Evolutionary conservation across 257 asterid species (phyloP).

Genomic region (Gardenia jasminoides): DNA sequence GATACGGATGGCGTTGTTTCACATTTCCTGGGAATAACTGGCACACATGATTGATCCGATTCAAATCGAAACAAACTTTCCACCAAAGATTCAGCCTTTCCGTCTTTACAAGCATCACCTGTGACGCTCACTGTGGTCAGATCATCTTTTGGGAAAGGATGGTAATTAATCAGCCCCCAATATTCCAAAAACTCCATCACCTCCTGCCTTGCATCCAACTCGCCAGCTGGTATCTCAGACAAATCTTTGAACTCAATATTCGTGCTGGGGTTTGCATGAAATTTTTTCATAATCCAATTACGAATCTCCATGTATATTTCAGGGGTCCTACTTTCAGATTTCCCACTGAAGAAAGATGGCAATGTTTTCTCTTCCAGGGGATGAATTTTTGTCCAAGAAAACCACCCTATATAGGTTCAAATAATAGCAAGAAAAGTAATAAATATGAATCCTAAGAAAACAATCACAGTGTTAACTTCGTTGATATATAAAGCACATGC

Average conservation of each 20-base stretch:
- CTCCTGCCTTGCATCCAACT: slow-evolving; percentile 73
- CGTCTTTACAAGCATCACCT: slow-evolving; percentile 44
- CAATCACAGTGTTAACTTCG: not conserved
- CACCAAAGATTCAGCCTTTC: slow-evolving; percentile 47
- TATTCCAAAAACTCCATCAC: slow-evolving; percentile 96
- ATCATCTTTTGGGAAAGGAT: slow-evolving; percentile 69
- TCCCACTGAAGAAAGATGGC: slow-evolving; percentile 84
- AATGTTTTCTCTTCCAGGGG: slow-evolving; percentile 77
- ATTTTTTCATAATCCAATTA: slow-evolving; percentile 79
- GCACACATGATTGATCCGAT: slow-evolving; percentile 56
- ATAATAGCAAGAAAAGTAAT: slow-evolving; percentile 13
- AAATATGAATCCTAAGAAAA: not conserved
- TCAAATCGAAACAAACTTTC: slow-evolving; percentile 76
- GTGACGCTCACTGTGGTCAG: slow-evolving; percentile 34
- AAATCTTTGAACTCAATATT: slow-evolving; percentile 64
- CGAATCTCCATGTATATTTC: slow-evolving; percentile 84
- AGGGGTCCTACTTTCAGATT: slow-evolving; percentile 65
- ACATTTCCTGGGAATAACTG: slow-evolving; percentile 46
- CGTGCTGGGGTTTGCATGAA: slow-evolving; percentile 58
- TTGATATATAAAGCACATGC: not conserved
- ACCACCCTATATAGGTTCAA: slow-evolving; percentile 74
- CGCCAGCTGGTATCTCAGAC: slow-evolving; percentile 77
- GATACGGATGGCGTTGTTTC: slow-evolving; percentile 25
- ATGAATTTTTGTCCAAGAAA: slow-evolving; percentile 86
- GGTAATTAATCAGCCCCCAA: slow-evolving; percentile 98